phyloP scores from a whole-genome alignment of 305 asterid species.

The Solanum chacoense region DNA sequence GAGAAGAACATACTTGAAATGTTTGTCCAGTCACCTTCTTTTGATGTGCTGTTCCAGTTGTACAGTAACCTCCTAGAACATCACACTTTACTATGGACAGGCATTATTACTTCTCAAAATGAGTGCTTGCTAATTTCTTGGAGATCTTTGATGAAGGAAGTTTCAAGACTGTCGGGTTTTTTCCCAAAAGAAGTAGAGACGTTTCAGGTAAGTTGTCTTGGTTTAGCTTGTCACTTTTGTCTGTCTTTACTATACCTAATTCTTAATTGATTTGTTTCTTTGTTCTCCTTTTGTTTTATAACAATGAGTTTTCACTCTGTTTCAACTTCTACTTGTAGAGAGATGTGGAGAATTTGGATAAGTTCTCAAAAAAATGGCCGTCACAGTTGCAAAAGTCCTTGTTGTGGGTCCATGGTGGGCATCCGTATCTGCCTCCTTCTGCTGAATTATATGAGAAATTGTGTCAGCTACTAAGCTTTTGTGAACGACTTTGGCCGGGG shows the following conservation, averaged over 20 bases:
- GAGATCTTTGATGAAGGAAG: constrained; percentile 52
- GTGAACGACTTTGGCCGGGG: constrained; percentile 62
- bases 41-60: constrained; percentile 42
- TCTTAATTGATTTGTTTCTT: constrained; percentile 1
- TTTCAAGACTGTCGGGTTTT: constrained; percentile 27
- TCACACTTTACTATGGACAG: constrained; percentile 67
- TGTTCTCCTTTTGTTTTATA: neutral
- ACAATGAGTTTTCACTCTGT: neutral
- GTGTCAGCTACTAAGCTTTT: constrained; percentile 41
- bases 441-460: constrained; percentile 56
- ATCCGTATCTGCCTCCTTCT: constrained; percentile 65
- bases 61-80: constrained; percentile 62
- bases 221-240: constrained; percentile 4
- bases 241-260: neutral
- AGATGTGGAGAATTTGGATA: constrained; percentile 34
- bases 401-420: constrained; percentile 92
- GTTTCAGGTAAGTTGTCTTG: constrained; percentile 45
- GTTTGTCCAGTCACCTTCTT: constrained; percentile 43
- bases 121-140: constrained; percentile 43
- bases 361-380: constrained; percentile 25
- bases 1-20: constrained; percentile 60
- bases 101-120: constrained; percentile 32
- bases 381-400: constrained; percentile 52
- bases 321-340: constrained; percentile 23
- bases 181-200: constrained; percentile 49